phyloP scores from a whole-genome alignment of 2,329 filamentous ascomycete species.

The Aureobasidium sp. region DNA sequence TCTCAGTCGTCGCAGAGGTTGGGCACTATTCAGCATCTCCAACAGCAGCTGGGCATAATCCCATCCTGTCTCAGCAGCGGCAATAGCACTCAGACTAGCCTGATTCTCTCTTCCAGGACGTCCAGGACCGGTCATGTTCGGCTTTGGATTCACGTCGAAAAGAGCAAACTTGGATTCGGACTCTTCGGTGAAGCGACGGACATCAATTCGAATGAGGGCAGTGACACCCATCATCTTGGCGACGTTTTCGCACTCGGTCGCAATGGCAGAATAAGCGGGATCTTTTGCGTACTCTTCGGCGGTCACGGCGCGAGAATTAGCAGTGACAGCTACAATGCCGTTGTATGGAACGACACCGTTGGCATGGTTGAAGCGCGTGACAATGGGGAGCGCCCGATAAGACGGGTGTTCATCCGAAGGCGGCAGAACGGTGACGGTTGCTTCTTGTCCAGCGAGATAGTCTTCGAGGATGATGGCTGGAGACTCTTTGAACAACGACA shows the following conservation, averaged over 20 bases:
- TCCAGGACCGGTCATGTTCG: conserved; percentile 44
- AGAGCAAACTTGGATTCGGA: conserved; percentile 35
- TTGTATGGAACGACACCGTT: conserved; percentile 45
- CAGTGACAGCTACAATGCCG: conserved; percentile 35
- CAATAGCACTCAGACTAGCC: conserved; percentile 40
- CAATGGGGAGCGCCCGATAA: conserved; percentile 41
- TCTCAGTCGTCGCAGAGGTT: conserved; percentile 15
- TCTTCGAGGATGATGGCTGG: conserved; percentile 41
- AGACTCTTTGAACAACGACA: conserved; percentile 31
- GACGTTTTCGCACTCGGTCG: conserved; percentile 35
- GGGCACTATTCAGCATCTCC: conserved; percentile 28
- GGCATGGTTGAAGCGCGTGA: conserved; percentile 42
- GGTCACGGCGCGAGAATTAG: conserved; percentile 25
- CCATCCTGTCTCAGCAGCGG: conserved; percentile 39
- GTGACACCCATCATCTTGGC: conserved; percentile 35
- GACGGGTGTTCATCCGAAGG: conserved; percentile 28
- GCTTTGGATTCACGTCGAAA: conserved; percentile 49
- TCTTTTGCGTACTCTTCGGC: conserved; percentile 28
- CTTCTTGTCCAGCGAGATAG: conserved; percentile 43
- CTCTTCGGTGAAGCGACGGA: conserved; percentile 32
- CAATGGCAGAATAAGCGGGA: conserved; percentile 27
- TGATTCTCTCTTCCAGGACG: conserved; percentile 43
- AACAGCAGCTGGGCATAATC: conserved; percentile 34
- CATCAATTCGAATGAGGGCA: conserved; percentile 43
- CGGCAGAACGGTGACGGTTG: conserved; percentile 47